phyloP scores from a whole-genome alignment of 2,329 filamentous ascomycete genomes.

The Trichoderma sp. region DNA sequence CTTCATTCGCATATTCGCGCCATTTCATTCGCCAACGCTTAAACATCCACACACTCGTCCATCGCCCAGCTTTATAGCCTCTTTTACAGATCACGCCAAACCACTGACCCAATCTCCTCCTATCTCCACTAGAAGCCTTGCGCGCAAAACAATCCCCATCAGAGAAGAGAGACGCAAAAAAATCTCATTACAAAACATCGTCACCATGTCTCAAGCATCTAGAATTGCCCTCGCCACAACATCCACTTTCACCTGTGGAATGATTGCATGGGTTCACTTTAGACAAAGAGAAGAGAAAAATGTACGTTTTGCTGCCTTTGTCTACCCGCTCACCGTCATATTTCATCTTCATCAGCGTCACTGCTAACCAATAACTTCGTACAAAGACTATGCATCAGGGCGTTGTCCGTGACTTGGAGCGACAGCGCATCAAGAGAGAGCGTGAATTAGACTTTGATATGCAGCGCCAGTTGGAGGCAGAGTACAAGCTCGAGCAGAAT shows the following conservation, averaged over 20 bases:
- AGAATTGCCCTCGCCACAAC: conserved; percentile 83
- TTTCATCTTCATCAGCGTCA: neutral
- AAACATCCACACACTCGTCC: neutral
- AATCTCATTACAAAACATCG: neutral
- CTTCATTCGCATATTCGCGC: neutral
- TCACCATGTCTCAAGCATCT: conserved; percentile 80
- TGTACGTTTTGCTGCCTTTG: conserved; percentile 53
- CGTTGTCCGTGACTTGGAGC: conserved; percentile 91
- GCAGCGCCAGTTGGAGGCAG: conserved; percentile 79
- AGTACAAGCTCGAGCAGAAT: conserved; percentile 86
- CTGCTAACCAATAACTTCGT: neutral
- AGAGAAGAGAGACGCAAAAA: neutral
- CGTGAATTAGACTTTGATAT: conserved; percentile 93
- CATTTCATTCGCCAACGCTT: neutral
- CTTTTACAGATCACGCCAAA: neutral
- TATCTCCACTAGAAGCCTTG: neutral
- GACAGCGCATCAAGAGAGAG: conserved; percentile 86
- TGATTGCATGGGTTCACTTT: conserved; percentile 85
- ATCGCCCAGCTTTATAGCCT: neutral
- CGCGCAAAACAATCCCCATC: neutral
- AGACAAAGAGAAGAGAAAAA: conserved; percentile 81
- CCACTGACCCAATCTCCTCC: neutral
- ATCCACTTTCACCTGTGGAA: conserved; percentile 71
- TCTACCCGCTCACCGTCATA: neutral
- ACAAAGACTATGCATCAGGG: conserved; percentile 85